phyloP scores from a whole-genome alignment of 306 rosid species.

The Cucumis melo region DNA sequence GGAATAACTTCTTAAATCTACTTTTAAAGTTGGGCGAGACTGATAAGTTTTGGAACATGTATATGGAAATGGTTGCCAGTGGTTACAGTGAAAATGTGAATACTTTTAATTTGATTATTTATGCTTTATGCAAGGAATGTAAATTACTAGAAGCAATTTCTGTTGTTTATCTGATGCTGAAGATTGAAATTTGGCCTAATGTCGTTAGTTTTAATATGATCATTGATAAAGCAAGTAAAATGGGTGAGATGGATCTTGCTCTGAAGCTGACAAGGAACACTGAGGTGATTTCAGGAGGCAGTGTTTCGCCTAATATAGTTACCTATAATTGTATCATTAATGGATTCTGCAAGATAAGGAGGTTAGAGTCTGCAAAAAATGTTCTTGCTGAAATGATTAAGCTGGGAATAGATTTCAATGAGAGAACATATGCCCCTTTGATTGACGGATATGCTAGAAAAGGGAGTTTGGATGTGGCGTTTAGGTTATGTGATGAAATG shows the following conservation, averaged over 20 bases:
- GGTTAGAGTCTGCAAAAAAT: conserved; percentile 26
- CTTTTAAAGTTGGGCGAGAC: conserved; percentile 26
- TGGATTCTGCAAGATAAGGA: conserved; percentile 39
- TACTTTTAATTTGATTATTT: conserved; percentile 40
- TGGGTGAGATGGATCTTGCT: conserved; percentile 33
- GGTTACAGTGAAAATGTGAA: conserved; percentile 35
- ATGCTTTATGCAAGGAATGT: conserved; percentile 39
- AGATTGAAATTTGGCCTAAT: conserved; percentile 30
- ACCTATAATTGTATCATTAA: conserved; percentile 38
- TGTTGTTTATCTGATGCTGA: conserved; percentile 33
- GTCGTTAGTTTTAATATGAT: conserved; percentile 45
- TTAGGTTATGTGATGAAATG: conserved; percentile 39
- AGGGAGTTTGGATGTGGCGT: conserved; percentile 41
- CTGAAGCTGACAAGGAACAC: conserved; percentile 32
- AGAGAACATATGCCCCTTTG: conserved; percentile 38
- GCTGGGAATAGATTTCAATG: conserved; percentile 21
- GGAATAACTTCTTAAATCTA: conserved; percentile 45
- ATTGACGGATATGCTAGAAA: conserved; percentile 36
- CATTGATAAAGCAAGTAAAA: conserved; percentile 35
- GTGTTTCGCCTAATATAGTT: conserved; percentile 26
- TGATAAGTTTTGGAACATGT: conserved; percentile 37
- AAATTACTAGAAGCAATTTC: conserved; percentile 33
- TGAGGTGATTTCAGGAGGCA: conserved; percentile 19
- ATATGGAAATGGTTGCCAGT: conserved; percentile 33
- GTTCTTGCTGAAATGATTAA: conserved; percentile 23